These are phyloP conservation scores for Lecanicillium sp. DNA, from an alignment of 2,329 filamentous ascomycete species.

Conservation along the genomic window DNA sequence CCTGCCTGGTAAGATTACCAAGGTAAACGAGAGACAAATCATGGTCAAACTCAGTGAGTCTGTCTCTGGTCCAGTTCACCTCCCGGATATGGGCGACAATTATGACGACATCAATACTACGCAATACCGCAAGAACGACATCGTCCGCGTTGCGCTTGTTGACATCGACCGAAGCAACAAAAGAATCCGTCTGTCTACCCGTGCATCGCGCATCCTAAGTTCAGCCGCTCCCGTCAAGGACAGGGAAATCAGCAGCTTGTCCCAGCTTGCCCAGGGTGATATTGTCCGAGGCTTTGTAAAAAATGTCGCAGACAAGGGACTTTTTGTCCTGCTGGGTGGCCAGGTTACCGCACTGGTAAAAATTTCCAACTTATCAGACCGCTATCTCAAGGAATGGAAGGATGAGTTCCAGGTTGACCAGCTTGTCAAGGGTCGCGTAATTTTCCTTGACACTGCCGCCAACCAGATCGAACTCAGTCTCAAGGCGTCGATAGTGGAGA, in stretches of 20 bases:
- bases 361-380: constrained; percentile 82
- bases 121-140: constrained; percentile 72
- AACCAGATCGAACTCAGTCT: constrained; percentile 78
- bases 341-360: constrained; percentile 75
- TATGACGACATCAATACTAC: constrained; percentile 72
- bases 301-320: constrained; percentile 77
- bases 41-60: constrained; percentile 77
- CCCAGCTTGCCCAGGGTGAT: constrained; percentile 69
- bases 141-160: constrained; percentile 79
- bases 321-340: constrained; percentile 79
- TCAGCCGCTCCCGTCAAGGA: constrained; percentile 76
- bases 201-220: constrained; percentile 82
- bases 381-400: constrained; percentile 94
- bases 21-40: constrained; percentile 73
- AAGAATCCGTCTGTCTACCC: constrained; percentile 68
- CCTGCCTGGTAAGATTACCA: constrained; percentile 75
- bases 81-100: constrained; percentile 80
- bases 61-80: constrained; percentile 69
- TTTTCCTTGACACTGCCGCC: constrained; percentile 57
- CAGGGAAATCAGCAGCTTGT: constrained; percentile 61
- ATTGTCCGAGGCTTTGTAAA: constrained; percentile 87
- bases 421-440: constrained; percentile 79
- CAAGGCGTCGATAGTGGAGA: constrained; percentile 75
- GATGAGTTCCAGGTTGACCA: constrained; percentile 80
- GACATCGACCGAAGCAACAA: constrained; percentile 79